Conservation (phyloP, 192 early-diverging fungal species). For the Physocladia obscura region DNA sequence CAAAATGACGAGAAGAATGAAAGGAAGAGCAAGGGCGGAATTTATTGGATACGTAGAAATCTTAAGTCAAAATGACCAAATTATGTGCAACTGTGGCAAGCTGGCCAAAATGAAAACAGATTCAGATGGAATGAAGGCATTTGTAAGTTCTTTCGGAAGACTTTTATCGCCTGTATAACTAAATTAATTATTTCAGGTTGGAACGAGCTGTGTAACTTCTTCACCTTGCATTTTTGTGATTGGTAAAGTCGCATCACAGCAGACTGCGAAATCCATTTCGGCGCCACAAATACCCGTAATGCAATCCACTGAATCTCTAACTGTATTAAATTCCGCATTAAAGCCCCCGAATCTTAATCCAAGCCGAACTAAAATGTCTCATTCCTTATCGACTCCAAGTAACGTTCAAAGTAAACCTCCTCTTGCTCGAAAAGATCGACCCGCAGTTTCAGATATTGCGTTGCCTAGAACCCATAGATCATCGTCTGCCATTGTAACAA, state of each 20-base stretch:
- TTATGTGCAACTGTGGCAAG: constrained; percentile 17
- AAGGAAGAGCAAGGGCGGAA: constrained; percentile 7
- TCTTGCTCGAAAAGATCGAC: neutral
- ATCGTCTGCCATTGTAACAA: constrained; percentile 8
- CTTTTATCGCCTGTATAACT: neutral
- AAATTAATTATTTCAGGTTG: constrained; percentile 10
- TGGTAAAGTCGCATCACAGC: constrained; percentile 15
- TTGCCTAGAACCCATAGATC: neutral
- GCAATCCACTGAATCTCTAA: too few relatives aligned
- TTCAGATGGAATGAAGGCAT: constrained; percentile 14
- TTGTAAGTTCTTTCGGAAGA: neutral
- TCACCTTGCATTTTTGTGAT: constrained; percentile 10
- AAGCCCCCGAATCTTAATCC: too few relatives aligned
- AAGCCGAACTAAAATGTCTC: too few relatives aligned
- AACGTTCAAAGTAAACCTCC: too few relatives aligned
- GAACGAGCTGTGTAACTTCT: neutral
- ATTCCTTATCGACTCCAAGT: too few relatives aligned
- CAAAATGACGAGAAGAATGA: constrained; percentile 17
- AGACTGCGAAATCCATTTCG: too few relatives aligned
- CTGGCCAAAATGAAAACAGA: constrained; percentile 4
- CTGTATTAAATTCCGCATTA: too few relatives aligned
- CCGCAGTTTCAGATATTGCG: neutral
- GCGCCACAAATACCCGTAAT: too few relatives aligned
- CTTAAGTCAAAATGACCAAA: constrained; percentile 5
- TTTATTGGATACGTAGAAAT: constrained; percentile 28